Evolutionary conservation across 192 early-diverging fungal genomes (phyloP).

Genomic region (Cladochytrium replicatum): DNA sequence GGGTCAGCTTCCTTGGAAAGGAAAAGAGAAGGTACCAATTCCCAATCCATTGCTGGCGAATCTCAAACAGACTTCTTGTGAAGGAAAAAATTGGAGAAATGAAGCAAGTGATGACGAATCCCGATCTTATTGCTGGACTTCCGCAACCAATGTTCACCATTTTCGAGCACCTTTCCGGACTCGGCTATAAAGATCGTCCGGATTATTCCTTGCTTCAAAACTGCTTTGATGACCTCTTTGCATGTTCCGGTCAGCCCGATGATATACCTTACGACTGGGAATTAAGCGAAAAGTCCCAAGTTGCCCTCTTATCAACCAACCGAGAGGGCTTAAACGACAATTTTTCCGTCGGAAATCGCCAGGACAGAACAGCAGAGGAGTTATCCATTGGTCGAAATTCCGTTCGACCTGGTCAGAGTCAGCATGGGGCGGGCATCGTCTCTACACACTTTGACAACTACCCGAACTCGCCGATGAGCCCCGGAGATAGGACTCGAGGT

Average conservation of each 20-base stretch:
- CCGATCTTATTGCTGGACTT: slow-evolving; percentile 14
- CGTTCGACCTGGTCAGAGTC: no score
- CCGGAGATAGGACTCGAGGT: no score
- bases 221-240: slow-evolving; percentile 13
- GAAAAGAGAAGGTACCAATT: slow-evolving; percentile 33
- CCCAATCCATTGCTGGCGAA: background rate
- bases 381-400: no score
- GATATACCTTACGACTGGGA: slow-evolving; percentile 26
- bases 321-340: no score
- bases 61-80: background rate
- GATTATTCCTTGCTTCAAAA: slow-evolving; percentile 23
- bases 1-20: slow-evolving; percentile 46
- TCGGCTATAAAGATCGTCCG: slow-evolving; percentile 23
- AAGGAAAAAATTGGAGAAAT: slow-evolving; percentile 31
- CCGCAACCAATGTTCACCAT: slow-evolving; percentile 17
- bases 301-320: no score
- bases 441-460: no score
- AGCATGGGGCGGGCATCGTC: no score
- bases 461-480: no score
- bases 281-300: no score
- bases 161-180: slow-evolving; percentile 15
- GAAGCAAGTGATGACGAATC: slow-evolving; percentile 15
- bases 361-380: no score
- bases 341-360: no score
- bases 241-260: background rate